These are phyloP conservation scores for Dactylonectria macrodidyma DNA, from an alignment of 2,329 filamentous ascomycete genomes.

Conservation along the genomic window DNA sequence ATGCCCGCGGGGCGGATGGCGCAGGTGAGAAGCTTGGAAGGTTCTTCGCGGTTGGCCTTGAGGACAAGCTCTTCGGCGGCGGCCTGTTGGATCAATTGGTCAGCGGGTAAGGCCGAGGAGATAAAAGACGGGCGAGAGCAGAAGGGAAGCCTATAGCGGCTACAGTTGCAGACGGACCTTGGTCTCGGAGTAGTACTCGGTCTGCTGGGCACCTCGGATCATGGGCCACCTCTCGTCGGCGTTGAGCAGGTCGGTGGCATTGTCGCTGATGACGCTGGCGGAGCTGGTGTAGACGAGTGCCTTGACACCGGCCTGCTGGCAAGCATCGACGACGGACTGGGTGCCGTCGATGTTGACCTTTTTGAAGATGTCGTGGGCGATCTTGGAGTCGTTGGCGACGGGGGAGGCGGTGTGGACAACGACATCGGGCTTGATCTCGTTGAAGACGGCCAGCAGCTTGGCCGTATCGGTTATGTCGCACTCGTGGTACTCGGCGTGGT, in stretches of 20 bases:
- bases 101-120: background rate
- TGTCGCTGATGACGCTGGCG: conserved; percentile 89
- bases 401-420: conserved; percentile 94
- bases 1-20: conserved; percentile 90
- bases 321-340: conserved; percentile 81
- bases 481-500: conserved; percentile 75
- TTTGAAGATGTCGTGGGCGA: conserved; percentile 75
- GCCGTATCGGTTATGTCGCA: conserved; percentile 82
- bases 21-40: conserved; percentile 78
- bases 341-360: conserved; percentile 94
- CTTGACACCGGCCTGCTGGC: conserved; percentile 79
- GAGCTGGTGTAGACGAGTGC: conserved; percentile 93
- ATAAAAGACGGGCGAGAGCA: background rate
- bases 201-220: conserved; percentile 78
- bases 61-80: conserved; percentile 87
- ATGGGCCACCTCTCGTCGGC: conserved; percentile 88
- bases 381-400: conserved; percentile 67
- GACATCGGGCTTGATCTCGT: conserved; percentile 79
- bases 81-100: conserved; percentile 60
- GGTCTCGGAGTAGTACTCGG: conserved; percentile 90
- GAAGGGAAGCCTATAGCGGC: background rate
- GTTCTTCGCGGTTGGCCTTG: conserved; percentile 75
- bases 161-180: conserved; percentile 72
- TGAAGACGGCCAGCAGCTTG: conserved; percentile 74
- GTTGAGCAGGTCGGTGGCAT: conserved; percentile 82